These are phyloP conservation scores for Diaporthe nobilis DNA, from an alignment of 2,329 filamentous ascomycete genomes.

Conservation along the genomic window DNA sequence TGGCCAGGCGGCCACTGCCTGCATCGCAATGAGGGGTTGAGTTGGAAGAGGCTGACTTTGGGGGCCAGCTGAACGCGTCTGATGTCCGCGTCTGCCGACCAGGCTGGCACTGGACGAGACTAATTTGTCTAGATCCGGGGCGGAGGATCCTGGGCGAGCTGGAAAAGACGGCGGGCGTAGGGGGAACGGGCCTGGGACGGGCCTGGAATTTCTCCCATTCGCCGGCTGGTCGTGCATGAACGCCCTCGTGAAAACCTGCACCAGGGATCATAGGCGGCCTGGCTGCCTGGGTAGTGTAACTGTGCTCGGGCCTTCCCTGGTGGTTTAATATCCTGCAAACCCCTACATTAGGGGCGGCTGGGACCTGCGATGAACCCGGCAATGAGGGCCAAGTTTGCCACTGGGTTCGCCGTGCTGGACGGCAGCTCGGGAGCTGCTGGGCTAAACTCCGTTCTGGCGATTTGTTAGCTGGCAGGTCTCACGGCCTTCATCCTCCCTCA, in stretches of 20 bases:
- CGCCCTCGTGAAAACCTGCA: slow-evolving; percentile 16
- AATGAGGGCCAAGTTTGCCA: slow-evolving; percentile 12
- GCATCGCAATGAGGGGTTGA: background rate
- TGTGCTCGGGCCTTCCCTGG: slow-evolving; percentile 33
- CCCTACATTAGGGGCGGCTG: slow-evolving; percentile 33
- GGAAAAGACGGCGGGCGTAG: slow-evolving; percentile 16
- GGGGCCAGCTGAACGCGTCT: slow-evolving; percentile 25
- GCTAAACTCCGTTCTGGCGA: background rate
- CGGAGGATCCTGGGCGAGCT: slow-evolving; percentile 30
- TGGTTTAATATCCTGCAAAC: slow-evolving; percentile 31
- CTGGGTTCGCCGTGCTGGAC: background rate
- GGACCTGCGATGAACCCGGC: slow-evolving; percentile 14
- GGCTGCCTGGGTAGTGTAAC: slow-evolving; percentile 3
- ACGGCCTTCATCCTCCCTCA: background rate
- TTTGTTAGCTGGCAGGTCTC: background rate
- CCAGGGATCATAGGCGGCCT: background rate
- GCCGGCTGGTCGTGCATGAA: slow-evolving; percentile 30
- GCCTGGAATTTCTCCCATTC: slow-evolving; percentile 30
- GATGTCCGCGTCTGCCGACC: background rate
- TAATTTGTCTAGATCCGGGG: background rate
- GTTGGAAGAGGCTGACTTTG: slow-evolving; percentile 8
- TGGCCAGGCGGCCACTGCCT: background rate
- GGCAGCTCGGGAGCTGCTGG: background rate
- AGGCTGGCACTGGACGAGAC: background rate
- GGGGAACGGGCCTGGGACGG: background rate